A percentile compares a stretch with the other conserved stretches of the same genome.
These are phyloP conservation scores for Hebeloma cylindrosporum DNA, from an alignment of 768 basidiomycete genomes.

Conservation along the genomic window DNA sequence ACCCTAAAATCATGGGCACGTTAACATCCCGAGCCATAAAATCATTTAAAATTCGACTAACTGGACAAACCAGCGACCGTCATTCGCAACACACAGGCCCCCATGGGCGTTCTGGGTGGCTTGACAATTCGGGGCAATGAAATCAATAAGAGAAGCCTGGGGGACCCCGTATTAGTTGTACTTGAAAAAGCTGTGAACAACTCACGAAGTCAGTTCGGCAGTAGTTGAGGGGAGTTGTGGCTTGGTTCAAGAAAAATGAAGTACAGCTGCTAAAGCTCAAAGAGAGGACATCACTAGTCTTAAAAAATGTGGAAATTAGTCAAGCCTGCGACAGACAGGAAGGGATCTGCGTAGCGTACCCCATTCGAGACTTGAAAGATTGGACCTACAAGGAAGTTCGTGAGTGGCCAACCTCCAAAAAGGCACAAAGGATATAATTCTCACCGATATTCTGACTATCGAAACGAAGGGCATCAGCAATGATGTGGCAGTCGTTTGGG, in stretches of 20 bases:
- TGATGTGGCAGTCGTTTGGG: slow-evolving; percentile 47
- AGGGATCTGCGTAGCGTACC: not conserved
- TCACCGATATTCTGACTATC: slow-evolving; percentile 43
- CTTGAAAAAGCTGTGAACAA: not conserved
- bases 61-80: slow-evolving; percentile 21
- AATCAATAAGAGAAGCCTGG: slow-evolving; percentile 32
- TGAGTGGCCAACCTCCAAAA: too few species aligned
- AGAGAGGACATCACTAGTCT: slow-evolving; percentile 33
- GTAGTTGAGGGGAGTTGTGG: slow-evolving; percentile 35
- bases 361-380: slow-evolving; percentile 12
- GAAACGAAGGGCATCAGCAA: slow-evolving; percentile 48
- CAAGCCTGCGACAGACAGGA: not conserved
- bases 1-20: too few species aligned
- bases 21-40: too few species aligned
- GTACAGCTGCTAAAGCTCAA: slow-evolving; percentile 41
- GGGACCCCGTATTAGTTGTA: slow-evolving; percentile 21
- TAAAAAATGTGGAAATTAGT: slow-evolving; percentile 2
- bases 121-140: slow-evolving; percentile 44
- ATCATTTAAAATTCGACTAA: too few species aligned
- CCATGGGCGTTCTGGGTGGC: slow-evolving; percentile 23
- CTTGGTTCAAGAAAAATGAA: slow-evolving; percentile 51
- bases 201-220: slow-evolving; percentile 48
- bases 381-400: slow-evolving; percentile 2
- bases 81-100: slow-evolving; percentile 18
- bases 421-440: not conserved